Percentiles rank a stretch among this genome's conserved stretches.
These are phyloP conservation scores for Kwoniella sp. DNA, from an alignment of 768 basidiomycete species.

Conservation along the genomic window DNA sequence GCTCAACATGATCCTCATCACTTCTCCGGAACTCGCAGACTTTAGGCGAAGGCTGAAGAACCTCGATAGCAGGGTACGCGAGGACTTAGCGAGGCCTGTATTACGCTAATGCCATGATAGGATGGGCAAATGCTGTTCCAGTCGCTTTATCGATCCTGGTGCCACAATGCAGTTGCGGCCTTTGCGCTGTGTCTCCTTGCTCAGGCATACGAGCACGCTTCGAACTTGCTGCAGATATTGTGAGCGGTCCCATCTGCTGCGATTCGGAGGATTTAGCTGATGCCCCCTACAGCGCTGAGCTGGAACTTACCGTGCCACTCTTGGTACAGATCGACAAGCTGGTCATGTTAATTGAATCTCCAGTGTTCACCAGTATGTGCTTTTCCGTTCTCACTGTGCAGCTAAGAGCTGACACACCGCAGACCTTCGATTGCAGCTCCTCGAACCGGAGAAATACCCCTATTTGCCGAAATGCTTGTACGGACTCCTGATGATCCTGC, in stretches of 20 bases:
- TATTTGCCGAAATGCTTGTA: conserved; percentile 97
- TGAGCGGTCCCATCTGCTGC: conserved; percentile 49
- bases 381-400: not conserved
- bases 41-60: conserved; percentile 89
- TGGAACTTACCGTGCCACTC: conserved; percentile 92
- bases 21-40: conserved; percentile 90
- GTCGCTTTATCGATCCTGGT: conserved; percentile 94
- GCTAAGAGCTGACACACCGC: not conserved
- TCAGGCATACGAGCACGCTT: conserved; percentile 98
- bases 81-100: not conserved
- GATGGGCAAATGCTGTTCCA: conserved; percentile 95
- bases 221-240: conserved; percentile 94
- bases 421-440: conserved; percentile 73
- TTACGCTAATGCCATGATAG: conserved; percentile 56
- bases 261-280: conserved; percentile 5
- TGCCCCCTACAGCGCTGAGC: conserved; percentile 65
- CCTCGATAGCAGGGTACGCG: conserved; percentile 76
- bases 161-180: conserved; percentile 93
- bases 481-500: conserved; percentile 91
- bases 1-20: conserved; percentile 91
- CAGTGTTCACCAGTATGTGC: conserved; percentile 84
- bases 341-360: conserved; percentile 95
- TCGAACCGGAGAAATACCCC: conserved; percentile 95
- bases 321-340: conserved; percentile 96
- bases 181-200: conserved; percentile 94